A percentile compares a stretch with the other conserved stretches of the same genome.
Evolutionary conservation across 129 eudicot genomes (phyloP).

Genomic region (Tanacetum coccineum): DNA sequence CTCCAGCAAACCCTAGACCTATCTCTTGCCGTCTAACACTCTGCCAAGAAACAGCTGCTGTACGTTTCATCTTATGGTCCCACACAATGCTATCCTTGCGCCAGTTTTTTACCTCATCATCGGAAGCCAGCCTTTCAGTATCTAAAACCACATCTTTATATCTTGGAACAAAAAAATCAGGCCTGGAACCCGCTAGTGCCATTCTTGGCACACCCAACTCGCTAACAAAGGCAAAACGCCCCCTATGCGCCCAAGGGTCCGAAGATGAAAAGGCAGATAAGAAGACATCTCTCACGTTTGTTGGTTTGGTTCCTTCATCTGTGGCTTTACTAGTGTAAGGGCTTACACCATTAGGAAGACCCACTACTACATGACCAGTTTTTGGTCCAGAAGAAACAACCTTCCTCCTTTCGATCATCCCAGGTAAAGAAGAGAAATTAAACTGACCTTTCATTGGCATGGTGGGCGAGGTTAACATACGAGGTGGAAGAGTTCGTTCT

Average conservation of each 20-base stretch:
- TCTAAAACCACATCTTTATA: constrained; percentile 28
- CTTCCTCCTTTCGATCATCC: constrained; percentile 28
- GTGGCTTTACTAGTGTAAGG: constrained; percentile 21
- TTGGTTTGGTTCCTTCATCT: constrained; percentile 18
- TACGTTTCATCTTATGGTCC: constrained; percentile 51
- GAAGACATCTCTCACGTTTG: constrained; percentile 38
- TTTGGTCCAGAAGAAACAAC: constrained; percentile 24
- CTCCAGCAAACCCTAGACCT: constrained; percentile 26
- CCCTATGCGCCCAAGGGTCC: constrained; percentile 20
- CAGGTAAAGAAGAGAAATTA: constrained; percentile 36
- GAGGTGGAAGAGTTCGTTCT: constrained; percentile 17
- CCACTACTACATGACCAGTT: constrained; percentile 22
- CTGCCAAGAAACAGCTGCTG: constrained; percentile 49
- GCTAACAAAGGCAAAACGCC: constrained; percentile 30
- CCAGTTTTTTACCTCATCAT: constrained; percentile 41
- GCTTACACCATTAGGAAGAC: constrained; percentile 29
- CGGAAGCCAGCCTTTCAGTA: constrained; percentile 26
- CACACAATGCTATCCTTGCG: constrained; percentile 34
- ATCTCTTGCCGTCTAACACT: constrained; percentile 22
- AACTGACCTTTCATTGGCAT: constrained; percentile 30
- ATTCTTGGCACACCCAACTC: constrained; percentile 44
- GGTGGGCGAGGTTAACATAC: constrained; percentile 26
- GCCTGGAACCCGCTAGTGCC: constrained; percentile 58
- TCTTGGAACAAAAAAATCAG: constrained; percentile 41
- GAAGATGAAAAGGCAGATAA: constrained; percentile 39